Evolutionary conservation across 305 asterid species (phyloP), one percentile per base, ranked within the genome.

Genomic region (Fraxinus ornus): DNA sequence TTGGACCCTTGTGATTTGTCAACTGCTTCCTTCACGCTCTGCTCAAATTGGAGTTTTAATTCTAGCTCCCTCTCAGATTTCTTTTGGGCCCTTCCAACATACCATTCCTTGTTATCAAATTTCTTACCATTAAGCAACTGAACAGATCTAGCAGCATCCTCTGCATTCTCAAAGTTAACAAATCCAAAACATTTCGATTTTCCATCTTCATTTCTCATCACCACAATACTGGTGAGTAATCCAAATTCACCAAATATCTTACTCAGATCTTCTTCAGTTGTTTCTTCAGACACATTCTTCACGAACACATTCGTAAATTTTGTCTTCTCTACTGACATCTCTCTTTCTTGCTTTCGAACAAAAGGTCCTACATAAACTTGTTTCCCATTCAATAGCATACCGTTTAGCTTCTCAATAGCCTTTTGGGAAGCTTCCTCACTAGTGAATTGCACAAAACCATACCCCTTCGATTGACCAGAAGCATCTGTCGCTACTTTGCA

Each of bases 71-170:
- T 91, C 85, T 94, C 98, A 28, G 93, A 89, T 86, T 94, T 94
- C 91, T 97, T 97, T 66, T 94, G 98, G 83, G 99, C 99, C 86
- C 95, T 92, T 71, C 98, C 97, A 71, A 93, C 99, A 83, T 81
- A 97, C 97, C 93, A 93, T 75, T 93, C 98, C 84, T 93, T 93
- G 86, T 83, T 81, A 84, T 94, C 98, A 68, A 93, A 60, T 35
- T 85, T 89, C 78, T 90, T 68, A 21, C 98, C 98, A 87, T 94
- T 92, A 5, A 97, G 91, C 79, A 94, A 88, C 9, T 94, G 98
- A 81, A 97, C 98, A 78, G 98, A 87, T 86, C 88, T 90, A 49
- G 94, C 94, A 75, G 99, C 99, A 90, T 93, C 99, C 47, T 92
- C 99, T 37, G 94, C 86, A 85, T 91, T 89, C 88, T 97, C 98